Conservation (phyloP, 441 rosid genomes). For the Erysimum cheiri region DNA sequence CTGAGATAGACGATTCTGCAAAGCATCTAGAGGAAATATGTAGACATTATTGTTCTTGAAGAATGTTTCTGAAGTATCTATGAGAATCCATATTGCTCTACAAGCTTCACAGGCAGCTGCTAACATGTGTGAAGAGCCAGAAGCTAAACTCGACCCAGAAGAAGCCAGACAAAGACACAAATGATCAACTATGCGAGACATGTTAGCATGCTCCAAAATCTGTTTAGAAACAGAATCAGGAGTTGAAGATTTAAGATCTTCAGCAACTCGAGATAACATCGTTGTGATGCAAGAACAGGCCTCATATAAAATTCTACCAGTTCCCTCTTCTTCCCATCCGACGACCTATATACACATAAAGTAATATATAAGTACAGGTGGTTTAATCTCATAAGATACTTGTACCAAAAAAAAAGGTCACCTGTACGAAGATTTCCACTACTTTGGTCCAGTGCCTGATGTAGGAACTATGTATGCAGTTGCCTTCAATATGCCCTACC, state of each 20-base stretch:
- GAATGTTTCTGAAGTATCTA: conserved; percentile 71
- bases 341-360: conserved; percentile 59
- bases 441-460: conserved; percentile 88
- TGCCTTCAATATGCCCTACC: conserved; percentile 59
- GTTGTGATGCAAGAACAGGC: conserved; percentile 70
- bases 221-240: conserved; percentile 58
- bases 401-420: conserved; percentile 40
- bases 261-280: conserved; percentile 66
- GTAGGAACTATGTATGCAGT: conserved; percentile 55
- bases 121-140: conserved; percentile 81
- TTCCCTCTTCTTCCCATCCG: conserved; percentile 63
- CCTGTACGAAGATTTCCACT: conserved; percentile 86
- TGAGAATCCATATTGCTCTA: conserved; percentile 76
- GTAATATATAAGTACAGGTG: conserved; percentile 34
- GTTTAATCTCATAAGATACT: conserved; percentile 19
- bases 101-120: conserved; percentile 88
- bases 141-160: conserved; percentile 78
- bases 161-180: conserved; percentile 83
- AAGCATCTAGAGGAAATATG: conserved; percentile 77
- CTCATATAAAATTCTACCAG: conserved; percentile 76
- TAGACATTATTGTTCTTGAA: conserved; percentile 54
- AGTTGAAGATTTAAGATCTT: conserved; percentile 59
- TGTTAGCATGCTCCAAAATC: conserved; percentile 81
- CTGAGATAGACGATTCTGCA: conserved; percentile 58
- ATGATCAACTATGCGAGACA: conserved; percentile 78